Percentiles rank a stretch among this genome's conserved stretches.
phyloP scores from a whole-genome alignment of 805 yeast species.

The Teunomyces funiuensis region DNA sequence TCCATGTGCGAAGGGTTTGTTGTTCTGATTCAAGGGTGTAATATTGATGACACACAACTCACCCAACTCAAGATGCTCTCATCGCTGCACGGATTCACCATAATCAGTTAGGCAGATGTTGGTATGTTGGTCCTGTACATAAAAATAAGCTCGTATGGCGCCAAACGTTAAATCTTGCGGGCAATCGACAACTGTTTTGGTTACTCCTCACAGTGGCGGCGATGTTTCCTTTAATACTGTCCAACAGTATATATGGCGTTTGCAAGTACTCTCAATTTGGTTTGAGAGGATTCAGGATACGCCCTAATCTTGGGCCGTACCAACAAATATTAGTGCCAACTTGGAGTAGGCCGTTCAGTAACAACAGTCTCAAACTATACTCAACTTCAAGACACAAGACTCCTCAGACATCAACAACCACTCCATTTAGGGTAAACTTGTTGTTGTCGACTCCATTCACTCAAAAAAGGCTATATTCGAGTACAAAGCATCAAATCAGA shows the following conservation, averaged over 20 bases:
- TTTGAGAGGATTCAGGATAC: not conserved
- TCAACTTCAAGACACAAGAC: not conserved
- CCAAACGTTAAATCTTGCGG: not conserved
- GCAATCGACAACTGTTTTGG: not conserved
- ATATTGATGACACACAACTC: not conserved
- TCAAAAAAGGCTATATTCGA: not conserved
- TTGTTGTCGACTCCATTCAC: not conserved
- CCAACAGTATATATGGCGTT: not conserved
- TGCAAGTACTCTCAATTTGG: not conserved
- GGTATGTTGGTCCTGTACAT: slow-evolving; percentile 2
- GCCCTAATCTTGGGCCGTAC: not conserved
- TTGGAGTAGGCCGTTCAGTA: not conserved
- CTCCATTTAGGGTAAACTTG: not conserved
- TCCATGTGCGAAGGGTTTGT: not conserved
- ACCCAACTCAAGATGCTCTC: not conserved
- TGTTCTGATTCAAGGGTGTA: not conserved
- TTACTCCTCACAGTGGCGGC: not conserved
- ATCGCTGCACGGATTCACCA: not conserved
- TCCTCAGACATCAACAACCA: not conserved
- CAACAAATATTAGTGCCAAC: not conserved
- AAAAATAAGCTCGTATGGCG: not conserved
- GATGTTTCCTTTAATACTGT: slow-evolving; percentile 1
- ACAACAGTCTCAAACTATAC: not conserved
- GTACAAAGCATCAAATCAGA: not conserved
- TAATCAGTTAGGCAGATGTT: not conserved